Base-by-base conservation (phyloP, 305 asterid genomes). In the Rubia occidens region DNA sequence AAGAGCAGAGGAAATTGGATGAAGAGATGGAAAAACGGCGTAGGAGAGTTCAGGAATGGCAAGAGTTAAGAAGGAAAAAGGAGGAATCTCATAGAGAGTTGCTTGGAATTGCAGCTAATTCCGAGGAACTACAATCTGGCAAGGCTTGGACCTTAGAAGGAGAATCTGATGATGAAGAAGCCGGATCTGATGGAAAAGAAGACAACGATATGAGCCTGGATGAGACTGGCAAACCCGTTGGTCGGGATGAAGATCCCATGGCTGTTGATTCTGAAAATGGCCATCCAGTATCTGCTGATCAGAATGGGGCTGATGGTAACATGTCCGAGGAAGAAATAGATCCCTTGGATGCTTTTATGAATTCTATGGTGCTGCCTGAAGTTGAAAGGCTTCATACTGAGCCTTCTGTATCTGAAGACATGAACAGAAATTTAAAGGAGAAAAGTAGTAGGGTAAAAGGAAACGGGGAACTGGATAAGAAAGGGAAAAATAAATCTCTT, bases 31-130 rank as follows among this genome's bases (percentile, higher is more conserved):
- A 89, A 67, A 91, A 91, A 70, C 78, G 97, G 77, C 87, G 97
- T 40, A 88, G 91, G 81, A 85, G 99, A 80, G 99, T 91, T 71
- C 96, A 91, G 80, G 99, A 94, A 81, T 94, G 97, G 99, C 99
- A 94, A 72, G 96, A 89, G 79, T 68, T 83, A 67, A 87, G 81
- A 75, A 85, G 95, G 75, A 87, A 82, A 85, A 87, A 74, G 74
- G 95, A 91, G 82, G 93, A 90, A 70, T 77, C 88, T 39, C 96
- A 94, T 82, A 85, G 82, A 78, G 96, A 87, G 74, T 75, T 82
- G 59, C 88, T 75, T 70, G 98, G 95, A 72, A 89, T 81, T 64
- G 76, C 83, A 55, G 83, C 53, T 51, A 78, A 75, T 72, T 65
- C 61, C 17, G 88, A 78, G 59, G 90, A 85, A 77, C 83, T 78